Evolutionary conservation across 306 rosid species (phyloP).

Genomic region (Quercus bicolor): DNA sequence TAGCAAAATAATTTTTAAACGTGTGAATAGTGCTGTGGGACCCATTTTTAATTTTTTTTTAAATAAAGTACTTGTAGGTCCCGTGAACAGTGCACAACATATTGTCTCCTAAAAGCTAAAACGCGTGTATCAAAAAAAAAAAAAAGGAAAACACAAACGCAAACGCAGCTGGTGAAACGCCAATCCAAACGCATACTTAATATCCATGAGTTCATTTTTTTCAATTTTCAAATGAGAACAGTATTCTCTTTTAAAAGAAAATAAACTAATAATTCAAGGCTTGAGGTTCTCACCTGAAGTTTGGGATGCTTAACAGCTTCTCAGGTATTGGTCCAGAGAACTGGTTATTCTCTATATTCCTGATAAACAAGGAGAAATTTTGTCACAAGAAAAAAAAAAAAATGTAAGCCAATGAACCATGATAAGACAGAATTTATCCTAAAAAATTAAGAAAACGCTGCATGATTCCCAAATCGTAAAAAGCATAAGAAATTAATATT

Average conservation of each 20-base stretch:
- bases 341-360: slow-evolving; percentile 82
- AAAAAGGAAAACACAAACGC: too few species aligned
- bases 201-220: slow-evolving; percentile 7
- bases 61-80: too few species aligned
- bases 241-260: slow-evolving; percentile 19
- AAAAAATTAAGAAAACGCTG: slow-evolving; percentile 6
- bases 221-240: slow-evolving; percentile 17
- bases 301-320: slow-evolving; percentile 68
- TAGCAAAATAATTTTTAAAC: too few species aligned
- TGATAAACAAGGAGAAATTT: slow-evolving; percentile 36
- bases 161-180: too few species aligned
- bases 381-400: neutral
- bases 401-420: neutral
- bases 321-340: slow-evolving; percentile 81
- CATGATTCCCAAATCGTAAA: neutral
- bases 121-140: too few species aligned
- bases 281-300: slow-evolving; percentile 47
- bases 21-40: too few species aligned
- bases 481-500: slow-evolving; percentile 18
- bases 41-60: too few species aligned
- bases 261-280: slow-evolving; percentile 7
- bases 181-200: neutral
- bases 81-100: too few species aligned
- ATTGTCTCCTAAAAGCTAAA: too few species aligned
- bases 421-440: neutral